These are phyloP conservation scores for Naganishia liquefaciens DNA, from an alignment of 1,284 basidiomycete genomes.

Conservation along the genomic window DNA sequence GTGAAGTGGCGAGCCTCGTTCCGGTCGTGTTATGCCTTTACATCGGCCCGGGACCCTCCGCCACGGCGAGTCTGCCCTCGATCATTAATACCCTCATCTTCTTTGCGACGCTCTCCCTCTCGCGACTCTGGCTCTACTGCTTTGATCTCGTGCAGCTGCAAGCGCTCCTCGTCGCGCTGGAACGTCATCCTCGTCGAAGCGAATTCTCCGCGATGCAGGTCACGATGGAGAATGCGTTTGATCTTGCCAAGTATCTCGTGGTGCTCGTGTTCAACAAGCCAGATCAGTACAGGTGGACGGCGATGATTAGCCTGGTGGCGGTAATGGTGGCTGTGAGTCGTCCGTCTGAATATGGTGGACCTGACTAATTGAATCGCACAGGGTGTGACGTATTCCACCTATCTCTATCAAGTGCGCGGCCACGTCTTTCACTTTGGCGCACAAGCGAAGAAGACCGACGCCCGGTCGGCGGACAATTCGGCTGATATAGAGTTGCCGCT, in stretches of 20 bases:
- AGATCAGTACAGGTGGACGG: constrained; percentile 48
- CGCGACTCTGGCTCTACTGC: constrained; percentile 54
- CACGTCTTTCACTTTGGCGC: constrained; percentile 45
- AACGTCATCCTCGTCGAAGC: constrained; percentile 51
- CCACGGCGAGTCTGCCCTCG: constrained; percentile 4
- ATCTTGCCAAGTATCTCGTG: constrained; percentile 50
- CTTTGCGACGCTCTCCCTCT: constrained; percentile 41
- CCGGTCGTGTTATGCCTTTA: constrained; percentile 42
- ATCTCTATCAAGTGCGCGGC: constrained; percentile 43
- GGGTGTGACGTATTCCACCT: constrained; percentile 35
- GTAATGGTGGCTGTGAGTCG: constrained; percentile 42
- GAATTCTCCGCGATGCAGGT: constrained; percentile 53
- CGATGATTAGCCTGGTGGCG: constrained; percentile 48
- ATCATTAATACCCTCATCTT: constrained; percentile 31
- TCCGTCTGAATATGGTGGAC: not conserved
- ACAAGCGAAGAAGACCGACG: constrained; percentile 9
- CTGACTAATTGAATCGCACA: not conserved
- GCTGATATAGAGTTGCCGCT: constrained; percentile 9
- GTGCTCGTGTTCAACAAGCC: constrained; percentile 43
- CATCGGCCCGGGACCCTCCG: constrained; percentile 26
- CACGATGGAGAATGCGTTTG: constrained; percentile 52
- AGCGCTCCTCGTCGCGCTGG: constrained; percentile 51
- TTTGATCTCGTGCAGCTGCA: constrained; percentile 57
- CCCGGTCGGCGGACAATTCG: not conserved
- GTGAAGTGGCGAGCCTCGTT: constrained; percentile 48